phyloP scores from a whole-genome alignment of 176 grass and related monocot species.

The Oropetium thomaeum region DNA sequence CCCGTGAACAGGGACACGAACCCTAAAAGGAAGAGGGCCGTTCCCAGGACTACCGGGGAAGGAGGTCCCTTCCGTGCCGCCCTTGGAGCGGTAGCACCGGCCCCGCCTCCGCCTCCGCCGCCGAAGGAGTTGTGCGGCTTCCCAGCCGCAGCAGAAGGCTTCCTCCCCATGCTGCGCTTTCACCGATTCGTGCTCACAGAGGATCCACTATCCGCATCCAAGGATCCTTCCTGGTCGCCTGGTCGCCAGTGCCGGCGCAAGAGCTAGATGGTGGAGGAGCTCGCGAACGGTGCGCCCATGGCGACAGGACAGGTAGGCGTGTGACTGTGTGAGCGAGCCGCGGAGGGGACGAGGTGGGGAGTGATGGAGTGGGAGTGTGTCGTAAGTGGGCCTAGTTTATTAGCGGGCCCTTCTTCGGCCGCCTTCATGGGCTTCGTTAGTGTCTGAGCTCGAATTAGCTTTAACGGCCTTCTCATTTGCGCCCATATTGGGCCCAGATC shows the following conservation, averaged over 20 bases:
- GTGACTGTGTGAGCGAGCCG: too few relatives aligned
- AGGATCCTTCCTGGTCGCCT: neutral
- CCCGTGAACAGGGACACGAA: conserved; percentile 81
- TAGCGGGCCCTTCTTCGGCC: neutral
- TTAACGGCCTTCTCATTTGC: neutral
- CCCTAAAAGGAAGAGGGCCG: conserved; percentile 61
- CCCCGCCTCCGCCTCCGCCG: conserved; percentile 2
- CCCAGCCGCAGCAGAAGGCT: conserved; percentile 27
- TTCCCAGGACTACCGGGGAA: conserved; percentile 51
- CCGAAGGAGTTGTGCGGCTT: conserved; percentile 11
- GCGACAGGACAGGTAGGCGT: conserved; percentile 9
- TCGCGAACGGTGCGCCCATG: conserved; percentile 10
- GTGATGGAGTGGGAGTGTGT: neutral
- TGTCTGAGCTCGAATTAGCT: neutral
- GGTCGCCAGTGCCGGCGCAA: neutral
- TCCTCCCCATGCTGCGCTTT: conserved; percentile 42
- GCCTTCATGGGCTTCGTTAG: neutral
- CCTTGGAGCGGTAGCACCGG: conserved; percentile 24
- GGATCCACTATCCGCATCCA: neutral
- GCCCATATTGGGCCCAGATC: neutral
- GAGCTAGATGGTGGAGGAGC: conserved; percentile 38
- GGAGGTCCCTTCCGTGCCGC: conserved; percentile 34
- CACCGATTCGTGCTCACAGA: neutral
- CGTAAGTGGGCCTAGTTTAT: neutral
- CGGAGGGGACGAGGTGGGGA: neutral